Evolutionary conservation across 2,329 filamentous ascomycete genomes (phyloP), one percentile per base, ranked within the genome.

Genomic region (Diplodia intermedia): DNA sequence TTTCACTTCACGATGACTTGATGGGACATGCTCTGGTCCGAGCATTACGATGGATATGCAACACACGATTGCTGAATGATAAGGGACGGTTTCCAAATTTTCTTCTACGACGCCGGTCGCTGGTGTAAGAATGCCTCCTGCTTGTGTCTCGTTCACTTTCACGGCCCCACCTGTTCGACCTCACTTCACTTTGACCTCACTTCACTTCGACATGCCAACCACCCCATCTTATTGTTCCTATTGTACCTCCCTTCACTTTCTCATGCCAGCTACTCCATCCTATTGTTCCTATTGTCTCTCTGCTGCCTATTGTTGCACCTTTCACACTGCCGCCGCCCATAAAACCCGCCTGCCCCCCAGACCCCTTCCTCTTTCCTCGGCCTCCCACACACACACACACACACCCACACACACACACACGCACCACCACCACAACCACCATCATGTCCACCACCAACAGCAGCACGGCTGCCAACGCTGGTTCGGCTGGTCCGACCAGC

Each of bases 31-130:
- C 43, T 47, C 43, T 47, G 7, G 7, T 47, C 18, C 14, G 47
- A 15, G 47, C 12, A 26, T 52, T 26, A 63, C 20, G 56, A 43
- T 33, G 31, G 57, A 29, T 20, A 63, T 18, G 50, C 31, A 49
- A 53, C 43, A 47, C 43, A 47, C 43, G 43, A 15, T 38, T 52
- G n/a, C 43, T 53, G 47, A 52, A 63, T 52, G 60, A 63, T n/a
- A 52, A 18, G 47, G 60, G 47, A 47, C 18, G 43, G 43, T 3
- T 47, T 47, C 18, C 11, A 8, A n/a, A 20, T 47, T 47, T 20
- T 20, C 18, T 9, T 47, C 36, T 47, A 20, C 43, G 43, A 20
- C 4, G 8, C n/a, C 18, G 43, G 43, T 47, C 43, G 43, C 43
- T 20, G 43, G 18, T 47, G 43, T 9, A 47, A 9, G 43, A n/a